Evolutionary conservation across 1,139 yeast genomes (phyloP).

Genomic region (Diutina sp.): DNA sequence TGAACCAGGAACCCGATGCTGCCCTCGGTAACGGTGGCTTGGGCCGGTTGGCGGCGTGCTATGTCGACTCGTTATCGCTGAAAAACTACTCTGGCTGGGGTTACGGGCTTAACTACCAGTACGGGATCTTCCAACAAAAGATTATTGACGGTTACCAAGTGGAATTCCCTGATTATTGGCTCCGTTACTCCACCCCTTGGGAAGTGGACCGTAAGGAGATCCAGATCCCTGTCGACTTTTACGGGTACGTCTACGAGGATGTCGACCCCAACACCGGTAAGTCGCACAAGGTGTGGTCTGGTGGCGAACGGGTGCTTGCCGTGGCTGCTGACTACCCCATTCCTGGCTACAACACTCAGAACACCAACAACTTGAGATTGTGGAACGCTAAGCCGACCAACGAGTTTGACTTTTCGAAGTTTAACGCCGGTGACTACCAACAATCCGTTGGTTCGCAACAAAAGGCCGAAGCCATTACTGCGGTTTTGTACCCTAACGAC

Average conservation of each 20-base stretch:
- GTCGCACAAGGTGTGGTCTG: slow-evolving; percentile 60
- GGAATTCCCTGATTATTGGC: slow-evolving; percentile 91
- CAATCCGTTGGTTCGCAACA: slow-evolving; percentile 79
- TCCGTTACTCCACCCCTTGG: slow-evolving; percentile 83
- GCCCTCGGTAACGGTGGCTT: slow-evolving; percentile 94
- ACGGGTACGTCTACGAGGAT: slow-evolving; percentile 64
- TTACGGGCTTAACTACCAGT: slow-evolving; percentile 84
- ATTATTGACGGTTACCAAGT: slow-evolving; percentile 90
- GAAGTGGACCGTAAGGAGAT: slow-evolving; percentile 80
- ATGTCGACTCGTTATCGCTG: slow-evolving; percentile 78
- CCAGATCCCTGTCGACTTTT: slow-evolving; percentile 85
- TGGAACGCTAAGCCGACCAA: slow-evolving; percentile 89
- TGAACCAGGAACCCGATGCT: slow-evolving; percentile 85
- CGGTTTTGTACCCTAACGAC: slow-evolving; percentile 87
- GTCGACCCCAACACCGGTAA: slow-evolving; percentile 38
- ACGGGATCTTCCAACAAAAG: slow-evolving; percentile 86
- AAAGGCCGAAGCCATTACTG: slow-evolving; percentile 81
- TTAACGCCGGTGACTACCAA: slow-evolving; percentile 84
- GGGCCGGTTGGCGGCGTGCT: slow-evolving; percentile 92
- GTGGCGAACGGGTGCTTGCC: slow-evolving; percentile 83
- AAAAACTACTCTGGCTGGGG: slow-evolving; percentile 95
- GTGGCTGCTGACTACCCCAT: slow-evolving; percentile 91
- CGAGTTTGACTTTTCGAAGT: slow-evolving; percentile 85
- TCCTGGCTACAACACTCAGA: slow-evolving; percentile 77
- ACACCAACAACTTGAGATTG: slow-evolving; percentile 79